Percentiles rank a stretch among this genome's conserved stretches.
These are phyloP conservation scores for Rhodosporidiobolus odoratus DNA, from an alignment of 768 basidiomycete genomes.

Conservation along the genomic window DNA sequence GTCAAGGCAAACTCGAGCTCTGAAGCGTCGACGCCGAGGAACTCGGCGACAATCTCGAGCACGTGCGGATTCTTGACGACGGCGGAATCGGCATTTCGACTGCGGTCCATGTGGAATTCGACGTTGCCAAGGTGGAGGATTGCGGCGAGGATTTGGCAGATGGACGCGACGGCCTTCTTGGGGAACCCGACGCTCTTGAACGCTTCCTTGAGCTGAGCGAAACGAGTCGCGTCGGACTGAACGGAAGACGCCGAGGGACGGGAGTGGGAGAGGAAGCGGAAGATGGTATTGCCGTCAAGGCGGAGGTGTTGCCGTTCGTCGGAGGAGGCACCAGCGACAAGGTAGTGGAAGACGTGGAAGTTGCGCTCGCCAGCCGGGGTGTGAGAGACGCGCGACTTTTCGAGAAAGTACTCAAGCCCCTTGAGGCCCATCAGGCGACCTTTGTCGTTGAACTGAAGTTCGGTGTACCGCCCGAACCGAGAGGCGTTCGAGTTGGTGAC, in stretches of 20 bases:
- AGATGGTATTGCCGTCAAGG: constrained; percentile 66
- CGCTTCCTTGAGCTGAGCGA: constrained; percentile 89
- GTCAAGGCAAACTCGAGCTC: constrained; percentile 71
- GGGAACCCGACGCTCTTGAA: constrained; percentile 89
- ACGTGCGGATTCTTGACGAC: constrained; percentile 80
- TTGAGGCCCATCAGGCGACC: constrained; percentile 84
- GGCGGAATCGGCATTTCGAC: constrained; percentile 83
- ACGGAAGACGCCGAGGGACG: constrained; percentile 37
- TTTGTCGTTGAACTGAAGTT: constrained; percentile 90
- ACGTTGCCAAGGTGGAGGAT: constrained; percentile 96
- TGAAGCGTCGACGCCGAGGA: constrained; percentile 64
- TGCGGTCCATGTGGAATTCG: constrained; percentile 77
- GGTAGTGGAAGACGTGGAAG: constrained; percentile 96
- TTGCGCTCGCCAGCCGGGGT: constrained; percentile 88
- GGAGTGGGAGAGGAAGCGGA: constrained; percentile 63
- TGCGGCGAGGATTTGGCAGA: constrained; percentile 88
- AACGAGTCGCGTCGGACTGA: constrained; percentile 74
- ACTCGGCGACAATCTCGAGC: constrained; percentile 78
- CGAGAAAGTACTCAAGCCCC: constrained; percentile 93
- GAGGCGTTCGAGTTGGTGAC: constrained; percentile 92
- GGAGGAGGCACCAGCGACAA: constrained; percentile 78
- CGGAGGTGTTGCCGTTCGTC: constrained; percentile 88
- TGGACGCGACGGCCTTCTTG: constrained; percentile 77
- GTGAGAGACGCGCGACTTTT: constrained; percentile 80
- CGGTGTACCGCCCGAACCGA: constrained; percentile 95